A percentile compares a stretch with the other conserved stretches of the same genome.
phyloP scores from a whole-genome alignment of 73 alveolate species.

The Tetrahymena thermophila region DNA sequence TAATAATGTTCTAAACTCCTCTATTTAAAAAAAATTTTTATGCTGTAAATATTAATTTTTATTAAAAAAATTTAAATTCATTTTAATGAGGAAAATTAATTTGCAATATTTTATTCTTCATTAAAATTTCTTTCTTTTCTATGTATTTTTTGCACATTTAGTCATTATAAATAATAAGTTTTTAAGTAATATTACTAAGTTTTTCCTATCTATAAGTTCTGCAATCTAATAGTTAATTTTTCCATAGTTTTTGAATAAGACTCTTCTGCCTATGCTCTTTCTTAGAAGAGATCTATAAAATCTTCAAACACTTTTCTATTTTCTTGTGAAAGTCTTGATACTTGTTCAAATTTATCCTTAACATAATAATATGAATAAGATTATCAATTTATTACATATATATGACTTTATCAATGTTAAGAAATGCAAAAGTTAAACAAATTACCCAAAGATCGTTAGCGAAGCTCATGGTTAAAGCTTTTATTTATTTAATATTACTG shows the following conservation, averaged over 20 bases:
- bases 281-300: background rate
- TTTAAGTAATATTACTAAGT: background rate
- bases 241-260: background rate
- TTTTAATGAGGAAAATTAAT: no score
- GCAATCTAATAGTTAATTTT: background rate
- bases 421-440: background rate
- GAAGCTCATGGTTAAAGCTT: background rate
- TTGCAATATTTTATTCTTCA: no score
- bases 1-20: background rate
- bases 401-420: no score
- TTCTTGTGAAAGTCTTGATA: background rate
- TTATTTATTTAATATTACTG: background rate
- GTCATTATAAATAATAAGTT: background rate
- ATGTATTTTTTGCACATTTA: background rate
- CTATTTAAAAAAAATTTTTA: background rate
- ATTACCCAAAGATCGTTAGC: background rate
- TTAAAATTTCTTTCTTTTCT: background rate
- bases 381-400: background rate
- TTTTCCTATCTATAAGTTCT: background rate
- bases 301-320: background rate
- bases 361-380: background rate
- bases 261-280: background rate
- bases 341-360: background rate
- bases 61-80: background rate
- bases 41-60: background rate